Conservation (phyloP, 2,329 filamentous ascomycete genomes). For the Talaromyces marneffei region DNA sequence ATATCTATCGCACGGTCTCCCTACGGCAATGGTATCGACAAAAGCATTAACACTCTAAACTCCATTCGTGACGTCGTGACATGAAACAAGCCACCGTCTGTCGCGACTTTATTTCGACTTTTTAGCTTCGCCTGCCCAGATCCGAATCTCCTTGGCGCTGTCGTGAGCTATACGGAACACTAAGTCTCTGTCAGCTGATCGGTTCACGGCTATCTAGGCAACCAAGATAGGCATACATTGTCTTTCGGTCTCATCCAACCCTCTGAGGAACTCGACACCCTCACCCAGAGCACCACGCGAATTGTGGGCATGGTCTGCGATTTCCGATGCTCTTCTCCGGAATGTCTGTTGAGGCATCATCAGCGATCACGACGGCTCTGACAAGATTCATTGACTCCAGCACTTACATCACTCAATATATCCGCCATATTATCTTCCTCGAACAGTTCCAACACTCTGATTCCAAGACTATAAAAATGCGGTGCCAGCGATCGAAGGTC, state of each 20-base stretch:
- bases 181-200: constrained; percentile 18
- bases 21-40: not conserved
- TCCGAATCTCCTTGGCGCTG: constrained; percentile 61
- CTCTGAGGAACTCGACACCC: constrained; percentile 74
- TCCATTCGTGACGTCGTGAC: not conserved
- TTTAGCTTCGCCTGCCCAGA: constrained; percentile 63
- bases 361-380: not conserved
- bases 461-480: constrained; percentile 82
- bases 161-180: constrained; percentile 71
- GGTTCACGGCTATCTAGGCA: not conserved
- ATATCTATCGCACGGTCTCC: too few relatives aligned
- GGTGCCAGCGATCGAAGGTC: constrained; percentile 75
- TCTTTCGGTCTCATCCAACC: constrained; percentile 85
- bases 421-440: constrained; percentile 78
- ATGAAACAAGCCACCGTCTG: not conserved
- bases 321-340: constrained; percentile 70
- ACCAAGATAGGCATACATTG: constrained; percentile 43
- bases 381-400: not conserved
- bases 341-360: constrained; percentile 55
- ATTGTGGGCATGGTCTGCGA: constrained; percentile 85
- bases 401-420: constrained; percentile 53
- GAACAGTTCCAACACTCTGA: constrained; percentile 81
- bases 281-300: constrained; percentile 63
- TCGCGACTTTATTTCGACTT: constrained; percentile 29
- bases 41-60: not conserved